A percentile compares a stretch with the other conserved stretches of the same genome.
These are phyloP conservation scores for Vitis cinerea DNA, from an alignment of 164 flowering plant genomes.

Conservation along the genomic window DNA sequence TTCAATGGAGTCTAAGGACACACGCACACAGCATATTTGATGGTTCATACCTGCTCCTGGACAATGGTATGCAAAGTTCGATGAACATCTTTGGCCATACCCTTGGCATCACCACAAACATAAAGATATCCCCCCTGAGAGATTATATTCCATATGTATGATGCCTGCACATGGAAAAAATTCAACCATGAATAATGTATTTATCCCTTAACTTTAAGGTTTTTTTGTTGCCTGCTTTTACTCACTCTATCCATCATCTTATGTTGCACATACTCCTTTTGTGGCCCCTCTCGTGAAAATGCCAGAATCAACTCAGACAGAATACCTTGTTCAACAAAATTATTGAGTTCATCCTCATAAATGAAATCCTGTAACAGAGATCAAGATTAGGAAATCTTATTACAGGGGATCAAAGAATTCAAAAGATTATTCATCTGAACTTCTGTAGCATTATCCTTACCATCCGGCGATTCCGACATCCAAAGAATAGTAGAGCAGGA, in stretches of 20 bases:
- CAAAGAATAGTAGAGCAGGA: conserved; percentile 74
- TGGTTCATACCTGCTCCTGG: conserved; percentile 63
- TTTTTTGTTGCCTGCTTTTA: conserved; percentile 7
- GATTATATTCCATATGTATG: conserved; percentile 63
- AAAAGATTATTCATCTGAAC: too few relatives aligned
- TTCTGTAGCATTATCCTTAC: conserved; percentile 25
- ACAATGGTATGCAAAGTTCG: conserved; percentile 76
- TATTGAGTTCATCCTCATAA: conserved; percentile 79
- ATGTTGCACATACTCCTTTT: conserved; percentile 92
- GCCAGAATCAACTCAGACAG: conserved; percentile 80
- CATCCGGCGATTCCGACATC: conserved; percentile 83
- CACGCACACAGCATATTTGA: not conserved
- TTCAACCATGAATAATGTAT: not conserved
- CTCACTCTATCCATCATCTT: conserved; percentile 80
- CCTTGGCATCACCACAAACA: conserved; percentile 98
- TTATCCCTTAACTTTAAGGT: not conserved
- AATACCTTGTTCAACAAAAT: conserved; percentile 62
- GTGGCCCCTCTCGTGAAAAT: conserved; percentile 86
- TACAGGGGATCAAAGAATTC: too few relatives aligned
- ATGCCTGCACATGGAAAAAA: conserved; percentile 45
- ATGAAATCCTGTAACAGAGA: conserved; percentile 68
- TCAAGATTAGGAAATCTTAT: not conserved
- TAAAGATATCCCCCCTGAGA: conserved; percentile 69
- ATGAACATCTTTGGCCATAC: conserved; percentile 96
- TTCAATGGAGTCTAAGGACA: too few relatives aligned